phyloP scores from a whole-genome alignment of 306 rosid genomes.

The Arachis stenosperma region DNA sequence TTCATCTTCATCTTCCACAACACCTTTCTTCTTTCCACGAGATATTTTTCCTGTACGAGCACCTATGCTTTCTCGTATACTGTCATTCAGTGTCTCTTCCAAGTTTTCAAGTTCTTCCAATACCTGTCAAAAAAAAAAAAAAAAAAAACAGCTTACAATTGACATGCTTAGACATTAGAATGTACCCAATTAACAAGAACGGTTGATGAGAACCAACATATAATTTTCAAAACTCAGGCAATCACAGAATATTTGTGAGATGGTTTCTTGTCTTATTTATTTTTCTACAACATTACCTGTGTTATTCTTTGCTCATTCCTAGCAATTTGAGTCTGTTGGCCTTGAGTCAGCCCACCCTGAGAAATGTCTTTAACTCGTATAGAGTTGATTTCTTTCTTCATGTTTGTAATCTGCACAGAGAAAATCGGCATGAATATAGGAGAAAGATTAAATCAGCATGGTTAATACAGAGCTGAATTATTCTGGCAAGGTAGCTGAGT shows the following conservation, averaged over 20 bases:
- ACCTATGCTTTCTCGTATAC: slow-evolving; percentile 91
- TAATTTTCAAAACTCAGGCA: slow-evolving; percentile 14
- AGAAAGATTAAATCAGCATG: slow-evolving; percentile 16
- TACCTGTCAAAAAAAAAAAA: slow-evolving; percentile 47
- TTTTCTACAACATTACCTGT: slow-evolving; percentile 62
- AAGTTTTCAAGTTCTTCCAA: slow-evolving; percentile 94
- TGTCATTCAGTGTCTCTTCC: slow-evolving; percentile 97
- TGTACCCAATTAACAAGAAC: slow-evolving; percentile 15
- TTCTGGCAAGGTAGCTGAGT: background rate
- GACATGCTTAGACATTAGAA: slow-evolving; percentile 17
- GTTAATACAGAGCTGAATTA: slow-evolving; percentile 20
- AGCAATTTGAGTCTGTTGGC: slow-evolving; percentile 97
- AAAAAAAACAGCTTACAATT: slow-evolving; percentile 24
- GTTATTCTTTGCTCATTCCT: slow-evolving; percentile 91
- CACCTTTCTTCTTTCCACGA: slow-evolving; percentile 76
- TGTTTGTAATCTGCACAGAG: slow-evolving; percentile 71
- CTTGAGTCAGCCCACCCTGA: slow-evolving; percentile 98
- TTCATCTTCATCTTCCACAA: slow-evolving; percentile 75
- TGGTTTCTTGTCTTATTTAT: slow-evolving; percentile 11
- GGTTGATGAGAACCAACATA: background rate
- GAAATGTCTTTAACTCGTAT: slow-evolving; percentile 93
- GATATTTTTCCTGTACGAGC: slow-evolving; percentile 68
- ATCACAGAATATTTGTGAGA: slow-evolving; percentile 4
- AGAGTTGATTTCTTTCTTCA: slow-evolving; percentile 96
- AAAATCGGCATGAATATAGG: slow-evolving; percentile 21